Percentiles rank a stretch among this genome's conserved stretches.
These are phyloP conservation scores for Linaria vulgaris DNA, from an alignment of 257 asterid genomes.

Conservation along the genomic window DNA sequence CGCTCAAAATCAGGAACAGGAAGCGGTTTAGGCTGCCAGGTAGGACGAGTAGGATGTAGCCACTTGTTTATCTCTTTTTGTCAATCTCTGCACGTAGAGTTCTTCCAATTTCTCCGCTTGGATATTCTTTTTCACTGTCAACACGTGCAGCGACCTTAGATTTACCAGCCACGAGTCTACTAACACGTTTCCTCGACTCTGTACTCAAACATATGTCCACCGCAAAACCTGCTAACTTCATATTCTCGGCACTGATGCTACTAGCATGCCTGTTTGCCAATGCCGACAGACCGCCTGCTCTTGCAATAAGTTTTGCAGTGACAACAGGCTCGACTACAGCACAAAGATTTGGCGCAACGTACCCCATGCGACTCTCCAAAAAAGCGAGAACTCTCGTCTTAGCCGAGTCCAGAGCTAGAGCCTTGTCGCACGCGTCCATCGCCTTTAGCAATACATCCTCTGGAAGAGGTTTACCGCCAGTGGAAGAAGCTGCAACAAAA, in stretches of 20 bases:
- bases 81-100: conserved; percentile 65
- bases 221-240: conserved; percentile 89
- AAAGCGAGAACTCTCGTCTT: conserved; percentile 91
- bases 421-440: conserved; percentile 87
- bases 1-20: conserved; percentile 99
- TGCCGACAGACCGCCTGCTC: conserved; percentile 90
- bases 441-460: conserved; percentile 84
- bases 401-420: conserved; percentile 72
- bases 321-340: conserved; percentile 96
- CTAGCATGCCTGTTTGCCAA: conserved; percentile 98
- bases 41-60: conserved; percentile 99
- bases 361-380: conserved; percentile 96
- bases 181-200: conserved; percentile 84
- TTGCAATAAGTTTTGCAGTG: conserved; percentile 96
- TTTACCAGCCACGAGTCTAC: conserved; percentile 88
- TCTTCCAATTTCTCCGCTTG: conserved; percentile 81
- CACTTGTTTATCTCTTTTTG: conserved; percentile 94
- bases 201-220: too few species aligned
- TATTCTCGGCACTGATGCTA: conserved; percentile 91
- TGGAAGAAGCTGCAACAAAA: conserved; percentile 94
- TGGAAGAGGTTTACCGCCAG: conserved; percentile 95
- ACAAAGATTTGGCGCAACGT: conserved; percentile 92
- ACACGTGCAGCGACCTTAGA: conserved; percentile 96
- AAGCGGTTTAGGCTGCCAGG: conserved; percentile 95
- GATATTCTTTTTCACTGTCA: conserved; percentile 80